phyloP scores from a whole-genome alignment of 1,139 yeast genomes.

The Blastobotrys indianensis region DNA sequence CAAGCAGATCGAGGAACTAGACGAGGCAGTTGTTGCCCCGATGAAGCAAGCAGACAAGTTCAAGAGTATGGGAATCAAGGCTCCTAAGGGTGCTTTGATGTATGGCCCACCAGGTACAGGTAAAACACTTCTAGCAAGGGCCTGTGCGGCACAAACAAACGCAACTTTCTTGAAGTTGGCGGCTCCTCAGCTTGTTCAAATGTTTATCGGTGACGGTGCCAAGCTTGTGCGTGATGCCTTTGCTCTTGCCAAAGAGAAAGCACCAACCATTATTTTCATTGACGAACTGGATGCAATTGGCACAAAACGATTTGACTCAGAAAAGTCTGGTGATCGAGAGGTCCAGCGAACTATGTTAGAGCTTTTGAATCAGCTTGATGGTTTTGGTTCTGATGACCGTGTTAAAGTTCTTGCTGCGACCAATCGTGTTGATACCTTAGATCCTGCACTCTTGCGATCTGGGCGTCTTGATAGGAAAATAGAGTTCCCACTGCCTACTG shows the following conservation, averaged over 20 bases:
- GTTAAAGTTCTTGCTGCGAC: conserved; percentile 98
- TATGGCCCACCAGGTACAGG: conserved; percentile 99
- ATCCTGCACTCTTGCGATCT: conserved; percentile 93
- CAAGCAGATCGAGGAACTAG: conserved; percentile 95
- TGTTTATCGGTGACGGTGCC: conserved; percentile 99
- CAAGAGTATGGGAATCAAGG: conserved; percentile 84
- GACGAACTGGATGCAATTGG: conserved; percentile 99
- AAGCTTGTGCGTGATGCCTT: conserved; percentile 96
- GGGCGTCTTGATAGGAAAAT: conserved; percentile 97
- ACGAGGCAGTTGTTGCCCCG: conserved; percentile 96
- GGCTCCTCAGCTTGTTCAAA: conserved; percentile 97
- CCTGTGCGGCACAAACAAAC: conserved; percentile 98
- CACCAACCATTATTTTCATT: conserved; percentile 94
- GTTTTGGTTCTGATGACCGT: conserved; percentile 96
- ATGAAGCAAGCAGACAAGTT: conserved; percentile 98
- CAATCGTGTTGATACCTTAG: conserved; percentile 94
- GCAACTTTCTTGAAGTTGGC: conserved; percentile 97
- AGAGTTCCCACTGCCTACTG: conserved; percentile 95
- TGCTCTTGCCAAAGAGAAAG: conserved; percentile 97
- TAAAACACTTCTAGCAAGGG: conserved; percentile 91
- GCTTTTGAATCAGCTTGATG: conserved; percentile 91
- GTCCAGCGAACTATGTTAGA: conserved; percentile 99
- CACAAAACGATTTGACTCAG: conserved; percentile 96
- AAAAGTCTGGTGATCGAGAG: conserved; percentile 96
- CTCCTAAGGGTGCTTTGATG: conserved; percentile 98